Percentiles rank a stretch among this genome's conserved stretches.
Evolutionary conservation across 1,284 basidiomycete species (phyloP).

Genomic region (Cryptococcus amylolentus): DNA sequence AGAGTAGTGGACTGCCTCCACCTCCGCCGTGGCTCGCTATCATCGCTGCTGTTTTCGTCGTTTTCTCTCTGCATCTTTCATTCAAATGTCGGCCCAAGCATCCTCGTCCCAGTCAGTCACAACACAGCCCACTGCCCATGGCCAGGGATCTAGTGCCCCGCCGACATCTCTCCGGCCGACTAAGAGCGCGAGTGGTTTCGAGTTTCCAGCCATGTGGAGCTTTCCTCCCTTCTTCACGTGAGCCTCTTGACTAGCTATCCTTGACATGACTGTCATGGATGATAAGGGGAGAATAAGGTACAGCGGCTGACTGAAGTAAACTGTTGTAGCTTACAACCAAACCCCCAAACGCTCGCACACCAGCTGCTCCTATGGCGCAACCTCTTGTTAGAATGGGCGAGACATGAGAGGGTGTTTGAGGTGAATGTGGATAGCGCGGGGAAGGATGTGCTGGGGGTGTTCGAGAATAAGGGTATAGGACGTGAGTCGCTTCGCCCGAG

Average conservation of each 20-base stretch:
- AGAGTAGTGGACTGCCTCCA: neutral
- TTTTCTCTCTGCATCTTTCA: neutral
- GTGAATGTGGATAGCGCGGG: conserved; percentile 39
- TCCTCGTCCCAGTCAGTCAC: neutral
- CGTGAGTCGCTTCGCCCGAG: conserved; percentile 29
- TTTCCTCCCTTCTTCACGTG: conserved; percentile 58
- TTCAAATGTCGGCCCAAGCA: neutral
- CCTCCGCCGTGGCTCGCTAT: neutral
- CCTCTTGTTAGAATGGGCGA: conserved; percentile 50
- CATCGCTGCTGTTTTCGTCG: neutral
- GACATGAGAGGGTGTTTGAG: conserved; percentile 47
- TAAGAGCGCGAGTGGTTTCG: conserved; percentile 40
- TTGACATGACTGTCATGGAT: neutral
- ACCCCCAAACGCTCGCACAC: conserved; percentile 50
- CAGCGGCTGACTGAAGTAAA: too few species aligned
- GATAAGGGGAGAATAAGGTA: too few species aligned
- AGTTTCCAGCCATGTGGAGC: conserved; percentile 53
- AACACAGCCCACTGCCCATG: neutral
- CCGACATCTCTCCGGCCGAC: conserved; percentile 26
- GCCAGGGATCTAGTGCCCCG: neutral
- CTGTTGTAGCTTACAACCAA: conserved; percentile 50
- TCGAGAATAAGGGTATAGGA: conserved; percentile 43
- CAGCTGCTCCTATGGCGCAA: conserved; percentile 53
- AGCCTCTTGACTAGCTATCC: conserved; percentile 8
- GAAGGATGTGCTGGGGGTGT: conserved; percentile 38